These are phyloP conservation scores for Tylopilus vinaceipallidus DNA, from an alignment of 768 basidiomycete genomes.

Conservation along the genomic window DNA sequence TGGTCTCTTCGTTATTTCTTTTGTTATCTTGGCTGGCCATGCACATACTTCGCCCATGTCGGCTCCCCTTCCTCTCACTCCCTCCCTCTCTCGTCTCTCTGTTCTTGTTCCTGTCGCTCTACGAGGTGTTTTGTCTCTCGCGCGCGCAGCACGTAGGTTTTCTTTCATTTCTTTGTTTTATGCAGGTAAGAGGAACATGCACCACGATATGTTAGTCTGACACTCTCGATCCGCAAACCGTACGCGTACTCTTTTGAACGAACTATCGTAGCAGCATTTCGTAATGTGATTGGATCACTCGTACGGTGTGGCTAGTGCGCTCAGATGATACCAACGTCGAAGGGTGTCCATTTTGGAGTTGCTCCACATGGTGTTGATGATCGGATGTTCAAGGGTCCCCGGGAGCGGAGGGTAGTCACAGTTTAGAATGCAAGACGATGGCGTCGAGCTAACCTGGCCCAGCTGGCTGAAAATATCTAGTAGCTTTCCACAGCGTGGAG, in stretches of 20 bases:
- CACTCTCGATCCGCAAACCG: constrained; percentile 13
- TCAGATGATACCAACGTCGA: neutral
- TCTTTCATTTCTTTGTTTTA: constrained; percentile 11
- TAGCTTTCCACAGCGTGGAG: too few species aligned
- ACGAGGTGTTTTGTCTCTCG: constrained; percentile 15
- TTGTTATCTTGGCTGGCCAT: constrained; percentile 29
- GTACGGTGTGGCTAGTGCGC: too few species aligned
- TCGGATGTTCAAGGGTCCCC: too few species aligned
- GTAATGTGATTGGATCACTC: constrained; percentile 26
- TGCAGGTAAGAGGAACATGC: constrained; percentile 30
- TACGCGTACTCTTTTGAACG: constrained; percentile 30
- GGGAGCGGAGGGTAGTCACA: too few species aligned
- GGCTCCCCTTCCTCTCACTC: neutral
- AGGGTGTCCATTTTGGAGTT: too few species aligned
- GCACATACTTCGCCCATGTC: constrained; percentile 21
- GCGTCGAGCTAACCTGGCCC: too few species aligned
- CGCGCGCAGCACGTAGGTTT: constrained; percentile 14
- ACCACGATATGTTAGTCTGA: constrained; percentile 16
- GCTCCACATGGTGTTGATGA: too few species aligned
- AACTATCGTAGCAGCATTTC: constrained; percentile 21
- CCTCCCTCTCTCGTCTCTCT: neutral
- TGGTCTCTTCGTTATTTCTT: constrained; percentile 14
- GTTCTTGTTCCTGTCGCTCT: constrained; percentile 20
- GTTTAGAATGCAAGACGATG: too few species aligned
- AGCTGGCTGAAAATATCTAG: too few species aligned